These are phyloP conservation scores for Xanthoconium separans DNA, from an alignment of 1,284 basidiomycete species.

Conservation along the genomic window DNA sequence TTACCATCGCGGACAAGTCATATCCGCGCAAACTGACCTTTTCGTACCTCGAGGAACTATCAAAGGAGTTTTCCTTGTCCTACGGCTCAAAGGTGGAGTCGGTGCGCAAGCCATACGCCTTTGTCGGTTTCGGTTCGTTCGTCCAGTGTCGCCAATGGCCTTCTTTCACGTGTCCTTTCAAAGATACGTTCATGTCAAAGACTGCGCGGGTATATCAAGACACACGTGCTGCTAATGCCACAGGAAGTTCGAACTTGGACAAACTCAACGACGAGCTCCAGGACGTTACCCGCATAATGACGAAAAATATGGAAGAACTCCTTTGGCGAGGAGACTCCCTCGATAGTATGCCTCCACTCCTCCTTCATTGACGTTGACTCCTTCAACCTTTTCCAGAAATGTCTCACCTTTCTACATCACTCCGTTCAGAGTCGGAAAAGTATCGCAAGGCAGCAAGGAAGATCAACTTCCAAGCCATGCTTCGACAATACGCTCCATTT, in stretches of 20 bases:
- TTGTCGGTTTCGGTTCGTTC: slow-evolving; percentile 84
- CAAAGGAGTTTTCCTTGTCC: slow-evolving; percentile 91
- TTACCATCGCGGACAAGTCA: slow-evolving; percentile 94
- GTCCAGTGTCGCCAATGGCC: neutral
- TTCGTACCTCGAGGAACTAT: slow-evolving; percentile 95
- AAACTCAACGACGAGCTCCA: slow-evolving; percentile 94
- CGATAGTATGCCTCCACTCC: slow-evolving; percentile 59
- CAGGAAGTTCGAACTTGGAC: slow-evolving; percentile 71
- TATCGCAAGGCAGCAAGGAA: slow-evolving; percentile 95
- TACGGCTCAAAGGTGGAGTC: slow-evolving; percentile 89
- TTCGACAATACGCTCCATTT: slow-evolving; percentile 94
- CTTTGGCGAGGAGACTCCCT: slow-evolving; percentile 97
- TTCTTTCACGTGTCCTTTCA: slow-evolving; percentile 5
- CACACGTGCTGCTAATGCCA: slow-evolving; percentile 81
- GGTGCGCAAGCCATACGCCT: slow-evolving; percentile 89
- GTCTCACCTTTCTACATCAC: slow-evolving; percentile 97
- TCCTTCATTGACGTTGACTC: slow-evolving; percentile 1
- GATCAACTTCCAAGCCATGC: slow-evolving; percentile 91
- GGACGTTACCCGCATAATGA: slow-evolving; percentile 99
- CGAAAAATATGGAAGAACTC: slow-evolving; percentile 99
- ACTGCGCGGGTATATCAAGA: slow-evolving; percentile 95
- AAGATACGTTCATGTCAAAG: slow-evolving; percentile 98
- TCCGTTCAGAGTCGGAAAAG: slow-evolving; percentile 95
- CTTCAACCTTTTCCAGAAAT: slow-evolving; percentile 60
- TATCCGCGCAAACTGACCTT: slow-evolving; percentile 98